phyloP scores from a whole-genome alignment of 1,284 basidiomycete genomes.

The Trametes polyzona region DNA sequence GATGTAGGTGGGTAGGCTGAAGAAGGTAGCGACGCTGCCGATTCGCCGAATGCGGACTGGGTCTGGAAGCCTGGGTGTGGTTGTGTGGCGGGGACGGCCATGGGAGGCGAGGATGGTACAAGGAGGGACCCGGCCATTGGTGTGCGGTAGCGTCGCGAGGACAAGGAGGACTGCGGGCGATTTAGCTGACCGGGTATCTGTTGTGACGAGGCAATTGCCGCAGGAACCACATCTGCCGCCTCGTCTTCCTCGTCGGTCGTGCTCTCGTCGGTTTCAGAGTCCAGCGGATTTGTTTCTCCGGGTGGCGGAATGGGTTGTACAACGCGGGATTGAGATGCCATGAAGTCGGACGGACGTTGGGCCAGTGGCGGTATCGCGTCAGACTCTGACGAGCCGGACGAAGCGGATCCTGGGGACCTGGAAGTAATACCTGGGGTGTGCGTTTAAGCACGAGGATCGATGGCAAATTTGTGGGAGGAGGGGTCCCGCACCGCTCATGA shows the following conservation, averaged over 20 bases:
- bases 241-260: slow-evolving; percentile 49
- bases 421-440: slow-evolving; percentile 47
- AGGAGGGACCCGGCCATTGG: slow-evolving; percentile 65
- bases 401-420: slow-evolving; percentile 56
- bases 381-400: slow-evolving; percentile 62
- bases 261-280: slow-evolving; percentile 36
- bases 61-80: slow-evolving; percentile 75
- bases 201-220: slow-evolving; percentile 38
- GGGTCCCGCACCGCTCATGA: slow-evolving; percentile 65
- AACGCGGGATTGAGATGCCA: slow-evolving; percentile 27
- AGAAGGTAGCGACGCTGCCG: slow-evolving; percentile 44
- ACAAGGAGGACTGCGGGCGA: slow-evolving; percentile 73
- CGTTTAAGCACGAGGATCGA: slow-evolving; percentile 2
- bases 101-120: slow-evolving; percentile 56
- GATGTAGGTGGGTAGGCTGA: slow-evolving; percentile 39
- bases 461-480: background rate
- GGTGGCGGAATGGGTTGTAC: slow-evolving; percentile 14
- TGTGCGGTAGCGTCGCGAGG: slow-evolving; percentile 77
- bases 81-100: slow-evolving; percentile 52
- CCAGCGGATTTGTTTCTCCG: slow-evolving; percentile 9
- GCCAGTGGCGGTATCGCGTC: slow-evolving; percentile 41
- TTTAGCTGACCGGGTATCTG: slow-evolving; percentile 43
- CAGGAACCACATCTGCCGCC: slow-evolving; percentile 44
- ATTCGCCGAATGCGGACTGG: slow-evolving; percentile 69
- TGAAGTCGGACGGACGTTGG: slow-evolving; percentile 26